Evolutionary conservation across 2,329 filamentous ascomycete species (phyloP), one percentile per base, ranked within the genome.

Genomic region (Coniosporium tulheliwenetii): DNA sequence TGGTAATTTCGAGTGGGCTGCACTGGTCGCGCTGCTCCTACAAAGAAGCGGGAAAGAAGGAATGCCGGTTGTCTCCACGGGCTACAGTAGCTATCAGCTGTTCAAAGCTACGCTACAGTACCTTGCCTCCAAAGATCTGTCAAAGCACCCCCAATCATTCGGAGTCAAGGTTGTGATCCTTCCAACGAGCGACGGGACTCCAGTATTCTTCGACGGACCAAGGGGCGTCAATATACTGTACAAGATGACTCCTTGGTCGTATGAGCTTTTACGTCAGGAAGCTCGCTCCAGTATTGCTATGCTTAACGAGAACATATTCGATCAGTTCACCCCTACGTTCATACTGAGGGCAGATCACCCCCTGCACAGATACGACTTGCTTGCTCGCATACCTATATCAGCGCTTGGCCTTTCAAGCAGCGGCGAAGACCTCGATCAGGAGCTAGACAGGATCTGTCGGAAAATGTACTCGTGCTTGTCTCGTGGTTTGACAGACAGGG

Each of bases 61-160:
- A 2, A 73, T 77, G 47, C 71, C 81, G 2, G 64, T 84, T 5
- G 69, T 96, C 12, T 85, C 86, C 5, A 69, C 75, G 5, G 84
- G 84, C 7, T 81, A 94, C 51, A 94, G 82, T 63, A 82, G 81
- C 59, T 91, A 89, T 16, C 89, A 96, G 59, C 70, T 96, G 36
- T 95, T 98, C 71, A 96, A 95, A 61, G 87, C 85, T 2, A 78
- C 80, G 1, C 65, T 98, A n/a, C 89, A 95, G 55, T 91, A 89
- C 49, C 65, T 98, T 13, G 77, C 81, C 1, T 72, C 75, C 1
- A 79, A 75, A 32, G 79, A 94, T 52, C 65, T 95, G 41, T 67
- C 65, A 42, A 79, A 75, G 50, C 49, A 81, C 75, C 48, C 77
- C 82, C 0, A 70, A 79, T 54, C 45, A 67, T 46, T 52, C 76